phyloP scores from a whole-genome alignment of 2,329 filamentous ascomycete genomes.

The Monilinia laxa region DNA sequence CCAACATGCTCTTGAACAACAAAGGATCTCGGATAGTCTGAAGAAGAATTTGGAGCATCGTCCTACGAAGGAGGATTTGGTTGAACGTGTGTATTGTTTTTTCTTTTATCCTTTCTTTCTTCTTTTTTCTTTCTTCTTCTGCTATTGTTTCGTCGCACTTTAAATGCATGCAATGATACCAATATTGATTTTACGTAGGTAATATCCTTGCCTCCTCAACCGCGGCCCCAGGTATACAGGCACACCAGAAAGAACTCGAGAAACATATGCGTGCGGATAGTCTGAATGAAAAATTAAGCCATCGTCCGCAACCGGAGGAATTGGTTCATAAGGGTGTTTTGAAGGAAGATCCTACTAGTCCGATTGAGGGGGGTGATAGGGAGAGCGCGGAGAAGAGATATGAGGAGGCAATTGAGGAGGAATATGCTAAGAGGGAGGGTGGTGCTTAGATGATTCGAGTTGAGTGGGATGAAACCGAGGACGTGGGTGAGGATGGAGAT shows the following conservation, averaged over 20 bases:
- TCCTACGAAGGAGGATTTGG: conserved; percentile 69
- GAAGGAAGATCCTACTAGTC: conserved; percentile 61
- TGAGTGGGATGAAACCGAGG: not conserved
- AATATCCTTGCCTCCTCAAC: conserved; percentile 83
- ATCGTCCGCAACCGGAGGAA: conserved; percentile 72
- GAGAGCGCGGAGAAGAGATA: conserved; percentile 50
- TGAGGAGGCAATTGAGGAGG: conserved; percentile 61
- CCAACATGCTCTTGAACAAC: conserved; percentile 62
- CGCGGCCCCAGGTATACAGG: conserved; percentile 76
- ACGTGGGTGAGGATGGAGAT: not conserved
- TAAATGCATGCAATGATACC: not conserved
- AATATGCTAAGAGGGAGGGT: conserved; percentile 63
- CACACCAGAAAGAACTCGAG: conserved; percentile 79
- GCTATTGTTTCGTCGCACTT: conserved; percentile 9
- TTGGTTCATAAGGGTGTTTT: conserved; percentile 79
- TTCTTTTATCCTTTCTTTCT: no score
- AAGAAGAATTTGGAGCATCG: conserved; percentile 64
- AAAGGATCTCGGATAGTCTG: conserved; percentile 60
- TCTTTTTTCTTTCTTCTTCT: no score
- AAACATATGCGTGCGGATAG: conserved; percentile 85
- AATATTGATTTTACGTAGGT: conserved; percentile 51
- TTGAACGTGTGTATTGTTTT: conserved; percentile 63
- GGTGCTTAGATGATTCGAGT: conserved; percentile 48
- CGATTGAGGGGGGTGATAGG: not conserved
- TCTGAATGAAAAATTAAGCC: conserved; percentile 81